Conservation (phyloP, 2,329 filamentous ascomycete genomes). For the Trichoderma sp. region DNA sequence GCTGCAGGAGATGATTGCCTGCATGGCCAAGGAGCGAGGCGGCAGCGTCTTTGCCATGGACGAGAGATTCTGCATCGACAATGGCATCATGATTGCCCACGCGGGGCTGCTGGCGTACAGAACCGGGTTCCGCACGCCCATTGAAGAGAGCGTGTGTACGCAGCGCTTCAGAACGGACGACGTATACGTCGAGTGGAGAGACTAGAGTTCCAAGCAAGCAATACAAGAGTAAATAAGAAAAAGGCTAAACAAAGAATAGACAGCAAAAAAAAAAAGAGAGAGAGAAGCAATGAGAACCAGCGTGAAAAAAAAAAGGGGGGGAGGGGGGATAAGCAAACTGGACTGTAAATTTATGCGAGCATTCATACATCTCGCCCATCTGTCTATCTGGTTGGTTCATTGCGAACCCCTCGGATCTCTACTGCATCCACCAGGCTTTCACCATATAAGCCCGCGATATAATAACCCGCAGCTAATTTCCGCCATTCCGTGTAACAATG, state of each 20-base stretch:
- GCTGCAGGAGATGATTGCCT: slow-evolving; percentile 96
- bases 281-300: not conserved
- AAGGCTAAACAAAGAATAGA: not conserved
- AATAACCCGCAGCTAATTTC: not conserved
- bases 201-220: slow-evolving; percentile 36
- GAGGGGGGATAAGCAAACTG: not conserved
- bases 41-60: slow-evolving; percentile 93
- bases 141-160: slow-evolving; percentile 81
- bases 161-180: slow-evolving; percentile 81
- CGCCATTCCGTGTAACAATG: not conserved
- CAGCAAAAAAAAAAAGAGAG: not conserved
- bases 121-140: slow-evolving; percentile 71
- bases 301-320: not conserved
- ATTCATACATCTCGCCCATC: not conserved
- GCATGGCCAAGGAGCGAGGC: slow-evolving; percentile 85
- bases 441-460: not conserved
- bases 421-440: not conserved
- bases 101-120: slow-evolving; percentile 82
- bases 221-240: slow-evolving; percentile 14
- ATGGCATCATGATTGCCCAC: slow-evolving; percentile 99
- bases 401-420: slow-evolving; percentile 6
- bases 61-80: slow-evolving; percentile 97
- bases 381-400: slow-evolving; percentile 7
- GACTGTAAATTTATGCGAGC: not conserved
- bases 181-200: slow-evolving; percentile 75